Conservation (phyloP, 345 rosid genomes). For the Syzygium oleosum region DNA sequence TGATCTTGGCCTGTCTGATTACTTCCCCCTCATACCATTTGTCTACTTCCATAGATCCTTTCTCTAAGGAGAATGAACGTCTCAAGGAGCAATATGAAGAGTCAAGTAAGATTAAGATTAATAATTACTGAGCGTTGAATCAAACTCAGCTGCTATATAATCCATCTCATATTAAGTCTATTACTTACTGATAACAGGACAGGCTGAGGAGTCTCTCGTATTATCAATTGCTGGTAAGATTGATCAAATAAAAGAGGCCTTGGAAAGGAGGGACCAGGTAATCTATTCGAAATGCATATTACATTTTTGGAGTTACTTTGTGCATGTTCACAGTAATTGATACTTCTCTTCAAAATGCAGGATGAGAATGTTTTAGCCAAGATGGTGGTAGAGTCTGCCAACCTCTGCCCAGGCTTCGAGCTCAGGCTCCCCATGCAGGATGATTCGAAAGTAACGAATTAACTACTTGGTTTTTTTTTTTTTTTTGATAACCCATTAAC, state of each 20-base stretch:
- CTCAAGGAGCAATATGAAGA: background rate
- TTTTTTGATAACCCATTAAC: no score
- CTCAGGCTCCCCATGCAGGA: no score
- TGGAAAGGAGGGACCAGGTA: background rate
- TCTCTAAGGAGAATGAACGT: background rate
- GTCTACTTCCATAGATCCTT: background rate
- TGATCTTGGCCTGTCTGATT: background rate
- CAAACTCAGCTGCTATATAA: no score
- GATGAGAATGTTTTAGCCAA: no score
- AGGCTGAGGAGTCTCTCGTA: accelerated
- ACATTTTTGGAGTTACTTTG: no score
- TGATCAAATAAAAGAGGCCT: accelerated
- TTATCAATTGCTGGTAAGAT: background rate
- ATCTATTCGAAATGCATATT: no score
- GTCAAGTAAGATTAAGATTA: background rate
- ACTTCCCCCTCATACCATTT: background rate
- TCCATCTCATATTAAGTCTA: background rate
- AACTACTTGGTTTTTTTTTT: no score
- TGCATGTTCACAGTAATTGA: no score
- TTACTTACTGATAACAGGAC: background rate
- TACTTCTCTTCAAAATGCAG: no score
- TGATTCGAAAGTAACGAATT: no score
- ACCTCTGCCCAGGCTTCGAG: no score
- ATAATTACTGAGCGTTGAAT: background rate
- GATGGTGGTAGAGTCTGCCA: no score